Conservation (phyloP, 2,329 filamentous ascomycete species). For the Nemania abortiva region DNA sequence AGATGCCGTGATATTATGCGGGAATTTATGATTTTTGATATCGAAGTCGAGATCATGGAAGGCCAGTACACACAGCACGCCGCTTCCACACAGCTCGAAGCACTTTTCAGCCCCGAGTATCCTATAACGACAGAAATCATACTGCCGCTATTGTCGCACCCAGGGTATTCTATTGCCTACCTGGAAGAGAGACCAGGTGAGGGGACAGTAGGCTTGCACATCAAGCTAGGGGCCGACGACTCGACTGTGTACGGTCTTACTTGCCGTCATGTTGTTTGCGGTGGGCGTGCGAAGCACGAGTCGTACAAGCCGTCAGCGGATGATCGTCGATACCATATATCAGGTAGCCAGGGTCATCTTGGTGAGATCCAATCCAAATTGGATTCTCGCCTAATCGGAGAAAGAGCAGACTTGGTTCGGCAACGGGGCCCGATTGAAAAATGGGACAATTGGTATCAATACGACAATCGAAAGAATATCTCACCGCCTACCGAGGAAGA, state of each 20-base stretch:
- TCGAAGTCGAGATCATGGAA: constrained; percentile 22
- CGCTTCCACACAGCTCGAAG: constrained; percentile 9
- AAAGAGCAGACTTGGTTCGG: neutral
- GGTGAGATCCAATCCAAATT: neutral
- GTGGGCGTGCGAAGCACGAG: neutral
- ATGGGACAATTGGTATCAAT: constrained; percentile 19
- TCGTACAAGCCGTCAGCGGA: constrained; percentile 11
- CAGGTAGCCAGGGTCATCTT: constrained; percentile 5
- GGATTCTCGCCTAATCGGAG: neutral
- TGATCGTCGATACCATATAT: constrained; percentile 12
- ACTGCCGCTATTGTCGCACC: neutral
- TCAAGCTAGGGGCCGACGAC: neutral
- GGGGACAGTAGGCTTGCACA: constrained; percentile 15
- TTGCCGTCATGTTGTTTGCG: constrained; percentile 10
- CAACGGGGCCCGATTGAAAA: neutral
- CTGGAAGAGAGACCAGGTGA: neutral
- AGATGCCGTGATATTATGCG: constrained; percentile 8
- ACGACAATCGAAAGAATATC: constrained; percentile 4
- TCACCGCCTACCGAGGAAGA: neutral
- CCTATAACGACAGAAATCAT: neutral
- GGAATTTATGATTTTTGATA: neutral
- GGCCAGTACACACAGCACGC: neutral
- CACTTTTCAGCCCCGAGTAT: neutral
- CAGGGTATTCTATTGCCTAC: constrained; percentile 8
- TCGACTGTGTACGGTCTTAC: neutral